These are phyloP conservation scores for Datisca glomerata DNA, from an alignment of 306 rosid species.

Conservation along the genomic window DNA sequence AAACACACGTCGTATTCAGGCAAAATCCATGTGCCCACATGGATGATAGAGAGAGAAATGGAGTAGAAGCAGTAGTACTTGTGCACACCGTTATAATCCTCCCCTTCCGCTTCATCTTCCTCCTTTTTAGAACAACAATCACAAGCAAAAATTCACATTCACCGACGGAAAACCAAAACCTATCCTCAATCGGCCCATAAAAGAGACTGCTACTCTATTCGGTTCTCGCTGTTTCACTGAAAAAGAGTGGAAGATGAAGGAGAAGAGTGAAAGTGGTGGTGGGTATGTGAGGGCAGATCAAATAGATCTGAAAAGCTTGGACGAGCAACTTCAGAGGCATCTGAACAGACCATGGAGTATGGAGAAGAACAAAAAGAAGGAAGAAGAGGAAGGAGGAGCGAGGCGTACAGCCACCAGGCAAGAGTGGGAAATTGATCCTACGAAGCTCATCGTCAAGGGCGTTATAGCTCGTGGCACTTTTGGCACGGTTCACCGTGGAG, in stretches of 20 bases:
- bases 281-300: slow-evolving; percentile 97
- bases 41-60: slow-evolving; percentile 34
- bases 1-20: slow-evolving; percentile 85
- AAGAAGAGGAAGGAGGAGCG: slow-evolving; percentile 29
- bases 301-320: slow-evolving; percentile 97
- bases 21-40: slow-evolving; percentile 96
- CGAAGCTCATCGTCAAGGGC: slow-evolving; percentile 64
- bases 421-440: slow-evolving; percentile 98
- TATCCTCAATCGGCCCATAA: slow-evolving; percentile 1
- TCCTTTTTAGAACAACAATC: not conserved
- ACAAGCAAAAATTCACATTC: no score
- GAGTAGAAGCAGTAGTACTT: slow-evolving; percentile 6
- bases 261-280: slow-evolving; percentile 65
- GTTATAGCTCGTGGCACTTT: slow-evolving; percentile 95
- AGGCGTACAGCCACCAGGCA: slow-evolving; percentile 40
- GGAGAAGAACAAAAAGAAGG: slow-evolving; percentile 78
- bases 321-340: slow-evolving; percentile 95
- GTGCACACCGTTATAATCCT: slow-evolving; percentile 26
- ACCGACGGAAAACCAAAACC: slow-evolving; percentile 2
- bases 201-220: not conserved
- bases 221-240: not conserved
- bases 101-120: not conserved
- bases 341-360: slow-evolving; percentile 77
- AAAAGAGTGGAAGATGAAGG: slow-evolving; percentile 34
- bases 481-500: slow-evolving; percentile 97